Evolutionary conservation across 441 rosid genomes (phyloP), one percentile per base, ranked within the genome.

Genomic region (Pelargonium cotyledonis): DNA sequence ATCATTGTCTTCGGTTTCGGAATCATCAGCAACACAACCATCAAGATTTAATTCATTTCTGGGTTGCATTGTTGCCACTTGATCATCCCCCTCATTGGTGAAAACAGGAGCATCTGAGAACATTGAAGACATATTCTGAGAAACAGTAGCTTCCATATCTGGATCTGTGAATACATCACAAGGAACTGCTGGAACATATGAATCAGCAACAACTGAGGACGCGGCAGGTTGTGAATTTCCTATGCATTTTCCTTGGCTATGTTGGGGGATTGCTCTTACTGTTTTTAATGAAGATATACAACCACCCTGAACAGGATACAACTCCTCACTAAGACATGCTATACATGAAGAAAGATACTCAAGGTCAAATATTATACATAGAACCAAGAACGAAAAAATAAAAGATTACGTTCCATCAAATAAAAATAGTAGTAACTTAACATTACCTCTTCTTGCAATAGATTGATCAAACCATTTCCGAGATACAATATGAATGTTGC

Each of bases 391-490:
- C 43, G 16, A 58, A 73, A 41, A 49, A 18, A 66, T 35, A 35
- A 69, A 66, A 57, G 15, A 43, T 60, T 44, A 70, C 15, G 70
- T 65, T 67, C 66, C 66, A 41, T 74, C 44, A 58, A 68, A 65
- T 51, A 46, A 73, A 41, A 72, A 71, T 16, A 41, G 61, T 64
- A 60, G 14, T 38, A 71, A 57, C 63, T 65, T 23, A 66, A 65
- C 29, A 70, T 80, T 81, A 92, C 98, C 97, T 86, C 83, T 86
- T 84, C 87, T 86, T 68, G 82, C 86, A 78, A 91, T 75, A 63
- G 96, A 92, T 75, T 92, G 97, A 70, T 87, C 84, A 81, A 93
- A 78, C 99, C 99, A 96, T 85, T 85, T 96, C 75, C 88, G 80
- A 68, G 85, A 79, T 65, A 96, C 92, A 72, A 91, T 89, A 79